Evolutionary conservation across 2,329 filamentous ascomycete genomes (phyloP), one percentile per base, ranked within the genome.

Genomic region (Ophiosphaerella korrae): DNA sequence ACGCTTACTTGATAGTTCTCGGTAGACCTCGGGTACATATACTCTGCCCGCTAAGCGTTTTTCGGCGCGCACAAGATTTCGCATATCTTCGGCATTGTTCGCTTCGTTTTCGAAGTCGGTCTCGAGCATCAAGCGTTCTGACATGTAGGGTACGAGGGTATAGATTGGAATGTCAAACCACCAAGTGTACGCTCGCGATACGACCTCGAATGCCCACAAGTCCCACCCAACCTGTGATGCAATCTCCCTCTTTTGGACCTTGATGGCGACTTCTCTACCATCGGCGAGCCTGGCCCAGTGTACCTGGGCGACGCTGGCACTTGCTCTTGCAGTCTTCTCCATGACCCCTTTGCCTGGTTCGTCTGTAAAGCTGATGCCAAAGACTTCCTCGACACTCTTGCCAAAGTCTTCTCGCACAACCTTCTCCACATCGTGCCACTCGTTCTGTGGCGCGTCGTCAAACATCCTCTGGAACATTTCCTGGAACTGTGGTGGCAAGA

Each of bases 401-500:
- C 88, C 84, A 79, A 97, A 97, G 64, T 97, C 94, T 71, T 95
- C 86, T 18, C 84, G 80, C 35, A 99, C 89, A 11, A 97, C 92
- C 67, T 81, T 84, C 76, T 96, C 88, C 2, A 96, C 87, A 43
- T 93, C 90, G 59, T 80, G 82, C 92, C 92, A 97, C 36, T 83
- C 81, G 70, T 96, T 94, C 79, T 97, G 92, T 33, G 93, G 92
- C 56, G 94, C 94, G 77, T 97, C 93, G 71, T 97, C 94, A 71
- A 97, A 99, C 91, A 99, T 97, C 66, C 88, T 84, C 18, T 88
- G 82, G 70, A 99, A 99, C 92, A 97, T 97, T 67, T 88, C 87
- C 78, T 96, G 92, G 64, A 97, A 97, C 74, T 96, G 92, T 0
- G 92, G 90, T 23, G 94, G 94, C 55, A 99, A 77, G 23, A 97